Evolutionary conservation across 2,329 filamentous ascomycete species (phyloP), one percentile per base, ranked within the genome.

Genomic region (Hymenoscyphus albidus): DNA sequence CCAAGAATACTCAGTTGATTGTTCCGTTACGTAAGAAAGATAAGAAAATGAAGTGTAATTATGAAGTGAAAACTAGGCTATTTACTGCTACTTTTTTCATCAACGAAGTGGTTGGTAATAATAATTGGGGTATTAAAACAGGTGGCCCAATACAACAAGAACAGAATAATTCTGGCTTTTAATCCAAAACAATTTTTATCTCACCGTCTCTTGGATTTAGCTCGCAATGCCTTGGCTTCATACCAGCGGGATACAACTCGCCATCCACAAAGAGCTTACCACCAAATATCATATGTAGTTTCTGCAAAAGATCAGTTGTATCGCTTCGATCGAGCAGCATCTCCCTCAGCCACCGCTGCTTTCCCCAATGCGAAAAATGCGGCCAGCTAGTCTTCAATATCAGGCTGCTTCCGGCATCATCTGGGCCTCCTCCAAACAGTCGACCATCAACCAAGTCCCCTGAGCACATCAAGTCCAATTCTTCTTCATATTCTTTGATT

Each of bases 321-420:
- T 70, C 69, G 65, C 65, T 69, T 60, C 69, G 63, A 67, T 73
- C 72, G 44, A 73, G 59, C 60, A 74, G 61, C 71, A 74, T 74
- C 61, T 71, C 70, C 35, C 65, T 67, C 14, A 73, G 59, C 72
- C 72, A 74, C 16, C 67, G 70, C 60, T 72, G 70, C 57, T 74
- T 74, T 4, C 70, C 71, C 72, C 72, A 74, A 59, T 70, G 67
- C 12, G 70, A 71, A 48, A 74, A 70, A 51, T 69, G 66, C 22
- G 72, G 72, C 72, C 72, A 74, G 18, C 71, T 69, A 2, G 72
- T 73, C 61, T 70, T 71, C 13, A 72, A 63, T 13, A 67, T 55
- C 62, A 72, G 66, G 32, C 58, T 67, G 5, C 63, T 69, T 58
- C 63, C 64, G 5, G 58, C 31, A 32, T 58, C 59, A 27, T 58